Evolutionary conservation across 441 rosid genomes (phyloP).

Genomic region (Rhodomyrtus psidioides): DNA sequence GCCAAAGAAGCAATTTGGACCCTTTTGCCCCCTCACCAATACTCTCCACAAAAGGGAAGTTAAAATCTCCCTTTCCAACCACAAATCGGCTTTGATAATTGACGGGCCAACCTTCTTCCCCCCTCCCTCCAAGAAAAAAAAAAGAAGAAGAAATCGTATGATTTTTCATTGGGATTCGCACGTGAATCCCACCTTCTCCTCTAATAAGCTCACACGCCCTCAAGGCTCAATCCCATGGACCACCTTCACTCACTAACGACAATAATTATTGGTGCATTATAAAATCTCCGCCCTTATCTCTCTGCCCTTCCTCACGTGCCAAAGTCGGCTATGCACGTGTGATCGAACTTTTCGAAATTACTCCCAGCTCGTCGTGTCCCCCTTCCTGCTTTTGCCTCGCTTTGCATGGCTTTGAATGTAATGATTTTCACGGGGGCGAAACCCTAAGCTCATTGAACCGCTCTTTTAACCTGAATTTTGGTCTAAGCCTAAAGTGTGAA

Average conservation of each 20-base stretch:
- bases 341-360: background rate
- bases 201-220: background rate
- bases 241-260: background rate
- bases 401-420: background rate
- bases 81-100: conserved; percentile 29
- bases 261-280: background rate
- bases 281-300: background rate
- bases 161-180: conserved; percentile 20
- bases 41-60: background rate
- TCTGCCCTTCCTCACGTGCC: background rate
- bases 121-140: background rate
- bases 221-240: background rate
- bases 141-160: background rate
- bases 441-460: background rate
- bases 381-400: background rate
- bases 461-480: background rate
- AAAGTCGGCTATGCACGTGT: background rate
- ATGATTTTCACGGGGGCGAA: background rate
- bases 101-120: conserved; percentile 34
- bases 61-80: conserved; percentile 28
- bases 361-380: background rate
- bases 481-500: background rate
- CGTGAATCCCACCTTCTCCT: conserved; percentile 46
- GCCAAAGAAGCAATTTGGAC: background rate
- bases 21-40: background rate